phyloP scores from a whole-genome alignment of 768 basidiomycete genomes.

The Termitomyces sp. region DNA sequence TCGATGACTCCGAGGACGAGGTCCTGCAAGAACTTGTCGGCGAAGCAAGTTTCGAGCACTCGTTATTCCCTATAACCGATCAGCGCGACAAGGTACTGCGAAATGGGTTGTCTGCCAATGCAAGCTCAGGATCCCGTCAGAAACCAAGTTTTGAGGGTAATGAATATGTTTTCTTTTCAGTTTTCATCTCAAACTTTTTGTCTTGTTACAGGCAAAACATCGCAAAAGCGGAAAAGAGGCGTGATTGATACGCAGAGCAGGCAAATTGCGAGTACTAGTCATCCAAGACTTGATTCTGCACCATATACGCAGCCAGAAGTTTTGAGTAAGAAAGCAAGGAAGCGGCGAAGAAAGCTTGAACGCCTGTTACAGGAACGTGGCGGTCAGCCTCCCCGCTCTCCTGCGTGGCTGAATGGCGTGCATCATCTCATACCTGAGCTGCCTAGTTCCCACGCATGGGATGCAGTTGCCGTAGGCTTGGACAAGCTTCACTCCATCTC shows the following conservation, averaged over 20 bases:
- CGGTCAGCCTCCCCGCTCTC: constrained; percentile 11
- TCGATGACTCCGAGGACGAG: constrained; percentile 39
- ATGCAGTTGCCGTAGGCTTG: background rate
- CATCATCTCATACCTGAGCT: constrained; percentile 2
- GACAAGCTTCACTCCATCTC: background rate
- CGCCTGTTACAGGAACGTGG: constrained; percentile 24
- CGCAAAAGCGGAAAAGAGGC: constrained; percentile 13
- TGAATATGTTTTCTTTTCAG: background rate
- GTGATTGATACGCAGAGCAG: background rate
- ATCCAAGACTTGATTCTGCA: constrained; percentile 1
- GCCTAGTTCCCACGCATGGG: background rate
- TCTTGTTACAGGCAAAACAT: background rate
- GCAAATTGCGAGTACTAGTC: constrained; percentile 7
- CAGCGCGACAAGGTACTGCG: constrained; percentile 1
- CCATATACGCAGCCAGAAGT: background rate
- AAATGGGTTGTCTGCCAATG: background rate
- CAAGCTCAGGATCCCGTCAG: background rate
- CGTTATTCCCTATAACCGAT: constrained; percentile 1
- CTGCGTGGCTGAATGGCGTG: constrained; percentile 3
- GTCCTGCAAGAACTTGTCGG: constrained; percentile 26
- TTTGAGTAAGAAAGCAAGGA: constrained; percentile 34
- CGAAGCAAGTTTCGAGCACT: constrained; percentile 8
- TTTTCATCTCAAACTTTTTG: background rate
- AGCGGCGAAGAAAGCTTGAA: constrained; percentile 32
- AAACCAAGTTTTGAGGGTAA: constrained; percentile 5